Base-by-base conservation (phyloP, 805 yeast genomes). In the Metschnikowia noctiluminum region DNA sequence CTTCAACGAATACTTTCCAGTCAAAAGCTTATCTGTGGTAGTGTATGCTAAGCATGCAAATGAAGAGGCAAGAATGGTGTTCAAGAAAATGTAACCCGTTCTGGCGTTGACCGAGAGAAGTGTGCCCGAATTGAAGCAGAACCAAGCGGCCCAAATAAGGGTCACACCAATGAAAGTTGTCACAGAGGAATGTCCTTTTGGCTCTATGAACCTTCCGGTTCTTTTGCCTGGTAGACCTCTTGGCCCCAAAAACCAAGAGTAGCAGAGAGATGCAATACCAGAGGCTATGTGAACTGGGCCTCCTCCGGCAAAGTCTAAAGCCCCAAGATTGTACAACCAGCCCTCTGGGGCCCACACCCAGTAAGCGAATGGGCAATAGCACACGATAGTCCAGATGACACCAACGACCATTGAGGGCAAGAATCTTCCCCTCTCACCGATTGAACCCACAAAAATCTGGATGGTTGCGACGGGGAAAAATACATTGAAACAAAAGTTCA, bases 31-130 rank as follows among this genome's bases (percentile, higher is more conserved):
- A 60, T 80, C 84, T 42, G 71, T 62, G 2, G 66, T 44, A 30
- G 73, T 69, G 65, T 77, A 80, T 3, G 76, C 60, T 35, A 76
- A 52, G 28, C 73, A 69, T 6, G 82, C 82, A 51, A 67, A 64
- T 1, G 77, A 64, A 1, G 83, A 80, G 0, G 82, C 79, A 14
- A 79, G 58, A 54, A 78, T 74, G 4, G 85, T 79, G 56, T 75
- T 75, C 45, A 71, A 66, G 63, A 73, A 68, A 42, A 74, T 74
- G 59, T 74, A 74, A 32, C 76, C 77, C 6, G 78, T 73, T 62
- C 79, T 67, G 13, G 46, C 55, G 43, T 63, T 70, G 38, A 74
- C 74, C 2, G 71, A 45, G 12, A 74, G 60, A 40, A 73, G 59
- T 14, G 79, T 73, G 35, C 78, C 79, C 12, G 77, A 65, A 55